Evolutionary conservation across 192 early-diverging fungal genomes (phyloP).

Genomic region (Lunasporangiospora selenospora): DNA sequence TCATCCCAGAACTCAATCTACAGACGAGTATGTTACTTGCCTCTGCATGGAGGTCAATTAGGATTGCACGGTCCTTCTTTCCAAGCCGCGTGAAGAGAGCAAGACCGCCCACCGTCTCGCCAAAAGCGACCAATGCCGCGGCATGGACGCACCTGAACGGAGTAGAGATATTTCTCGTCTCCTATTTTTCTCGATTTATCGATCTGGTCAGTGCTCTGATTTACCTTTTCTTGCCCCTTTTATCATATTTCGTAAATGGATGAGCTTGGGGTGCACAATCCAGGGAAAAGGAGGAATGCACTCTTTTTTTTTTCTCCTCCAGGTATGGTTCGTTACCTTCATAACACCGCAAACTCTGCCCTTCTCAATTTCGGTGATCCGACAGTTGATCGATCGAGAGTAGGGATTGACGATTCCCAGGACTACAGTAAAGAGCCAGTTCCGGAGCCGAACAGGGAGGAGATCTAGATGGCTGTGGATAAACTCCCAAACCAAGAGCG

Average conservation of each 20-base stretch:
- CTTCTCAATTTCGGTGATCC: slow-evolving; percentile 19
- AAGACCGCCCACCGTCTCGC: slow-evolving; percentile 54
- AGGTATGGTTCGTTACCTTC: slow-evolving; percentile 5
- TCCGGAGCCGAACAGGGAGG: slow-evolving; percentile 9
- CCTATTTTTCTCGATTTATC: slow-evolving; percentile 27
- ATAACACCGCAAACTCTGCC: slow-evolving; percentile 14
- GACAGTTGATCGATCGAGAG: slow-evolving; percentile 6
- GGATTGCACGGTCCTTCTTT: slow-evolving; percentile 54
- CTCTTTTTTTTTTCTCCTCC: not conserved
- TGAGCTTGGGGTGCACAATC: too few species aligned
- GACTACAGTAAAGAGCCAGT: slow-evolving; percentile 7
- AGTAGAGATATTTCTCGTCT: slow-evolving; percentile 49
- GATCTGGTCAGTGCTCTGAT: too few species aligned
- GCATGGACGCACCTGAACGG: slow-evolving; percentile 56
- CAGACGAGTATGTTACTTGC: too few species aligned
- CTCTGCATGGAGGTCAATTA: slow-evolving; percentile 49
- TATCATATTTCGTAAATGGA: too few species aligned
- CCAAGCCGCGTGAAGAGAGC: slow-evolving; percentile 49
- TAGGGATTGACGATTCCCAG: slow-evolving; percentile 21
- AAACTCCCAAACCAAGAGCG: slow-evolving; percentile 12
- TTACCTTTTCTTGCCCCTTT: too few species aligned
- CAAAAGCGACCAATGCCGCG: slow-evolving; percentile 56
- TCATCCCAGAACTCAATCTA: too few species aligned
- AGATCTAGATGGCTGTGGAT: not conserved
- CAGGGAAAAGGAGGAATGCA: too few species aligned